phyloP scores from a whole-genome alignment of 768 basidiomycete genomes.

The Mycena capillaripes region DNA sequence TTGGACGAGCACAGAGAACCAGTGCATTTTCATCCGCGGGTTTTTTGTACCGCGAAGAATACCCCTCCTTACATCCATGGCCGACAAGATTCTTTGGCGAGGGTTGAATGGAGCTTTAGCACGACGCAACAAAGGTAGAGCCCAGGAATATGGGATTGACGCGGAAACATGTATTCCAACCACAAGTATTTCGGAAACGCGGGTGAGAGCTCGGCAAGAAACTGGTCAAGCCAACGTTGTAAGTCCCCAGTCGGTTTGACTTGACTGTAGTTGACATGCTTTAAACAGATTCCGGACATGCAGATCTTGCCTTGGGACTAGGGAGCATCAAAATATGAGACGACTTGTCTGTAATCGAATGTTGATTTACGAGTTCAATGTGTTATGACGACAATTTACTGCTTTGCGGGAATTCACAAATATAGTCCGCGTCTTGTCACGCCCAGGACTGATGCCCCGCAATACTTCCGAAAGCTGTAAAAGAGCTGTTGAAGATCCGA shows the following conservation, averaged over 20 bases:
- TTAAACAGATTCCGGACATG: not conserved
- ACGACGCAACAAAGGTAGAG: not conserved
- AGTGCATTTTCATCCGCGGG: constrained; percentile 32
- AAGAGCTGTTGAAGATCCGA: too few relatives aligned
- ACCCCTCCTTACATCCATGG: not conserved
- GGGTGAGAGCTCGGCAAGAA: not conserved
- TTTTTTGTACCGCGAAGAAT: not conserved
- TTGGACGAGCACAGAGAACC: constrained; percentile 22
- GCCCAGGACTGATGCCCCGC: too few relatives aligned
- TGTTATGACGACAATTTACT: too few relatives aligned
- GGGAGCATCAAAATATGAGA: too few relatives aligned
- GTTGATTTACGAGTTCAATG: too few relatives aligned
- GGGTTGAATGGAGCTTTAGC: not conserved
- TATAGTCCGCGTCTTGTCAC: too few relatives aligned
- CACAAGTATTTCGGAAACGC: not conserved
- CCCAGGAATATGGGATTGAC: not conserved
- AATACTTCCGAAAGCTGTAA: too few relatives aligned
- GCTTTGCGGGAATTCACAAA: too few relatives aligned
- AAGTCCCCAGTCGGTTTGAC: too few relatives aligned
- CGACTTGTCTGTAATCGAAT: too few relatives aligned
- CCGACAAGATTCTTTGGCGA: constrained; percentile 51
- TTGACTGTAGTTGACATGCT: not conserved
- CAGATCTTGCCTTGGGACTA: not conserved
- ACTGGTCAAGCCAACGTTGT: not conserved
- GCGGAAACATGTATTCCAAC: not conserved